Base-by-base conservation (phyloP, 768 basidiomycete species). In the Xerocomus brunneocitrinus region DNA sequence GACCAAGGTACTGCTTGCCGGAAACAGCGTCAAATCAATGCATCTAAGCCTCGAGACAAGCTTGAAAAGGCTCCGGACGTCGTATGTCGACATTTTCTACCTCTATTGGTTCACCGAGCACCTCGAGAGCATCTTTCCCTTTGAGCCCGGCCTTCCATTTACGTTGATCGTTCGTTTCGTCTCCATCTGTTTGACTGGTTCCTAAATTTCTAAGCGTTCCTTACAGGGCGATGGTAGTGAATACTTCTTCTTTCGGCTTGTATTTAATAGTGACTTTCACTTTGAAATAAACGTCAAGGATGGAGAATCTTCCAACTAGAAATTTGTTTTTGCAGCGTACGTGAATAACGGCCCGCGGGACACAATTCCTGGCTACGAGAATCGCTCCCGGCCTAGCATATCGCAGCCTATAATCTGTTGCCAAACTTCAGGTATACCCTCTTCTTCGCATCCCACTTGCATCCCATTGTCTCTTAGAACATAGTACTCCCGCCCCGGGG, bases 371-470 rank as follows among this genome's bases (percentile, higher is more conserved):
- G 14, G n/a, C 40, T 43, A 50, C 4, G 22, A 25, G 19, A 10
- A 8, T 31, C 25, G 19, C 3, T 32, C 47, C 30, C 39, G 55
- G n/a, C 58, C 65, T 19, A 58, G 22, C 5, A 12, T 19, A 34
- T 76, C 67, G 55, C 87, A 88, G 1, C 73, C 70, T 10, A 90
- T 49, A 38, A 88, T 61, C 46, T 72, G 58, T 74, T 76, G 82
- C 88, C 88, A 91, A 9, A 84, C 72, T 4, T 60, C 53, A 7
- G 77, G 76, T 25, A 90, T 73, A 0, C 87, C 88, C 7, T 87
- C 85, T 59, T 91, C 88, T 65, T 91, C 89, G 50, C 73, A 76
- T 7, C 89, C 89, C 13, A 91, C 75, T 58, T 86, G 81, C 81
- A 88, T 83, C 14, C 89, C 89, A 50, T 87, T 90, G 54, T 89